Evolutionary conservation across 2,329 filamentous ascomycete genomes (phyloP), one percentile per base, ranked within the genome.

Genomic region (Ophiostoma populinum): DNA sequence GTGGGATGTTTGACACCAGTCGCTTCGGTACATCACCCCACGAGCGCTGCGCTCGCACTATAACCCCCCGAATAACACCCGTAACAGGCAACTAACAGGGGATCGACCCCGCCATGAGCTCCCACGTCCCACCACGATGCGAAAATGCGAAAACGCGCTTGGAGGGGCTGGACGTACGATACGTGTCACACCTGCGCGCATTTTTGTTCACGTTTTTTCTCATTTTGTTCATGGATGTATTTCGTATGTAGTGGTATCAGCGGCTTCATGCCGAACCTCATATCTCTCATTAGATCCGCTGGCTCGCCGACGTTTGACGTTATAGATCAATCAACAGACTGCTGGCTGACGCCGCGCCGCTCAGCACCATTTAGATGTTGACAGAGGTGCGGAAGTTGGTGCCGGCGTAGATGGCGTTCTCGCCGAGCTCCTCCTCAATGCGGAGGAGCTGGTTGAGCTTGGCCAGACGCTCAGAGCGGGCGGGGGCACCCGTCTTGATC

Each of bases 381-480:
- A 94, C 78, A 44, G 87, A 65, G 50, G 64, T 85, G 67, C 87
- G 80, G 82, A 95, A 98, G 56, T 83, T 85, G 55, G 69, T 63
- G 49, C 90, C 90, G 49, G 87, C 86, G 58, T 87, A 98, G 62
- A 95, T 55, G 49, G 87, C 90, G 52, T 90, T 78, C 52, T 75
- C 71, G 51, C 86, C 86, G 46, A 98, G 79, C 72, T 98, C 90
- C 70, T 98, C 90, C 75, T 98, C 90, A 51, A 98, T 98, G 56
- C 90, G 83, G 55, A 98, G 80, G 55, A 98, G 93, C 72, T 98
- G 90, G 80, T 98, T 98, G 57, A 98, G 81, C 75, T 98, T 98
- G 61, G 90, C 90, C 49, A 95, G 74, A 70, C 90, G 86, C 75
- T 98, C 90, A 50, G 87, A 94, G 55, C 90, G 80, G 57, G 80